Percentiles rank a stretch among this genome's conserved stretches.
Conservation (phyloP, 2,329 filamentous ascomycete species). For the Diatrype stigma region DNA sequence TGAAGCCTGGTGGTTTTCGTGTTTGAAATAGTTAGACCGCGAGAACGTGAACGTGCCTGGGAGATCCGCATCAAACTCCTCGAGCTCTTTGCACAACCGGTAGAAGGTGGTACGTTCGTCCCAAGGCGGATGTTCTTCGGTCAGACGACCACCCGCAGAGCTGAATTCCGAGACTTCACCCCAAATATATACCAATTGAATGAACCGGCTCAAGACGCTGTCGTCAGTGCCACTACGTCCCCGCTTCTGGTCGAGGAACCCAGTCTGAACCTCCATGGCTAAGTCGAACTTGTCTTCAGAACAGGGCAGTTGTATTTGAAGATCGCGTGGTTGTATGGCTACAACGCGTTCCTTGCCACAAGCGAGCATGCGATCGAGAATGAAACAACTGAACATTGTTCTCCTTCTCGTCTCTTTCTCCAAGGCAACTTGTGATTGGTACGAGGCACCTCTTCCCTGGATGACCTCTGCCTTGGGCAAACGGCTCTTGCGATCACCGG, state of each 20-base stretch:
- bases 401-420: conserved; percentile 61
- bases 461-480: conserved; percentile 11
- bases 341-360: conserved; percentile 59
- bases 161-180: conserved; percentile 55
- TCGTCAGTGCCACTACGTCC: conserved; percentile 32
- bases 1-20: conserved; percentile 59
- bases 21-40: conserved; percentile 58
- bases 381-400: conserved; percentile 72
- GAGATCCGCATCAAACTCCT: conserved; percentile 48
- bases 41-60: conserved; percentile 56
- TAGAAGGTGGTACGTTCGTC: conserved; percentile 50
- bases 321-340: conserved; percentile 54
- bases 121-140: conserved; percentile 56
- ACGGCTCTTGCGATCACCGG: conserved; percentile 41
- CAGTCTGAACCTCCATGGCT: conserved; percentile 52
- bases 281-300: conserved; percentile 62
- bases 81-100: conserved; percentile 46
- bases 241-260: conserved; percentile 35
- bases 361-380: conserved; percentile 66
- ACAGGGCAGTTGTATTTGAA: conserved; percentile 64
- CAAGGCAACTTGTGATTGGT: conserved; percentile 38
- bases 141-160: conserved; percentile 47
- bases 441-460: conserved; percentile 13
- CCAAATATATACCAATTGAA: conserved; percentile 57
- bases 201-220: conserved; percentile 48